phyloP scores from a whole-genome alignment of 371 early-diverging fungal genomes.

The Mucor velutinosus region DNA sequence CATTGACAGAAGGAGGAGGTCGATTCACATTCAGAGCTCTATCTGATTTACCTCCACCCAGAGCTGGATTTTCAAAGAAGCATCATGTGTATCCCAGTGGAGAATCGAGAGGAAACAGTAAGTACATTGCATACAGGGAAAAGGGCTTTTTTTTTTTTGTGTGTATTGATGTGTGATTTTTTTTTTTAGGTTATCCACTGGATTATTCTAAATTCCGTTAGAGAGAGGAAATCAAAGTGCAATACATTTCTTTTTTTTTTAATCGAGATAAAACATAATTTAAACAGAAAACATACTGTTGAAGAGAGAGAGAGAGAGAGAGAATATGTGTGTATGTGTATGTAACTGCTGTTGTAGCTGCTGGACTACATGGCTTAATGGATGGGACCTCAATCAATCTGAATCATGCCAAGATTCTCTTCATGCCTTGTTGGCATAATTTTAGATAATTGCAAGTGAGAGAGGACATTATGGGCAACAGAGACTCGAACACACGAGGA shows the following conservation, averaged over 20 bases:
- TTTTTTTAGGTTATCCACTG: slow-evolving; percentile 26
- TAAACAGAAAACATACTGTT: too few relatives aligned
- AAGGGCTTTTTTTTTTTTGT: too few relatives aligned
- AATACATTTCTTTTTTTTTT: background rate
- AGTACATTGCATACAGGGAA: background rate
- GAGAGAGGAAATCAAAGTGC: background rate
- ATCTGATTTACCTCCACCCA: slow-evolving; percentile 37
- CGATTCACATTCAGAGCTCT: slow-evolving; percentile 37
- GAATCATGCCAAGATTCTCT: too few relatives aligned
- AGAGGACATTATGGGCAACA: too few relatives aligned
- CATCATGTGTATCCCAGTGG: slow-evolving; percentile 45
- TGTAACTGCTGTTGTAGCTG: too few relatives aligned
- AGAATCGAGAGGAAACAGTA: slow-evolving; percentile 41
- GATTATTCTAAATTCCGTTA: slow-evolving; percentile 19
- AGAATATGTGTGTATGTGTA: too few relatives aligned
- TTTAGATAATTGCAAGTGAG: too few relatives aligned
- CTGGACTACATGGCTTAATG: background rate
- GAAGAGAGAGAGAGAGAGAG: too few relatives aligned
- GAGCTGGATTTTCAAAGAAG: slow-evolving; percentile 13
- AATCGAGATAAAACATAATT: background rate
- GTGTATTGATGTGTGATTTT: background rate
- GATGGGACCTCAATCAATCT: too few relatives aligned
- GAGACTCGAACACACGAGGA: too few relatives aligned
- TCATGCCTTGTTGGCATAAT: too few relatives aligned
- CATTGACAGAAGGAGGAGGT: slow-evolving; percentile 41